phyloP scores from a whole-genome alignment of 768 basidiomycete species.

The Boletus tomentosulus region DNA sequence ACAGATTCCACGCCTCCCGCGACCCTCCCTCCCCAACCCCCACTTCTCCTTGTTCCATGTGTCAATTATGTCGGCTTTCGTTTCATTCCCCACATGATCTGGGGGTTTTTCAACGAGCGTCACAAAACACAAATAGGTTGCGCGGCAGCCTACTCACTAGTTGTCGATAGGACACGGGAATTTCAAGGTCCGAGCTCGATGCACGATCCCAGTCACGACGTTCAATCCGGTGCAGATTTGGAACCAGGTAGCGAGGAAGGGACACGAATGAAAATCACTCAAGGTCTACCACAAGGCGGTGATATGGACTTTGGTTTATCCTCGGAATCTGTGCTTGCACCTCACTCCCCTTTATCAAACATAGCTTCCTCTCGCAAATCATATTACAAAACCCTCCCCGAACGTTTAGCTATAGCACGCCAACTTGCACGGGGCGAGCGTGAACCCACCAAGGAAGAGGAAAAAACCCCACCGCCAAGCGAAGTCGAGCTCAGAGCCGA shows the following conservation, averaged over 20 bases:
- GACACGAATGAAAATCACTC: background rate
- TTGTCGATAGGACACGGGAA: slow-evolving; percentile 59
- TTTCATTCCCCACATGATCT: slow-evolving; percentile 85
- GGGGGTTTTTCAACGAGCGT: slow-evolving; percentile 89
- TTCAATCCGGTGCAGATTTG: slow-evolving; percentile 12
- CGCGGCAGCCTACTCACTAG: slow-evolving; percentile 73
- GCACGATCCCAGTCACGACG: slow-evolving; percentile 14
- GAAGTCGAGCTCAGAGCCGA: slow-evolving; percentile 88
- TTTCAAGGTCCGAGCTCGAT: slow-evolving; percentile 38
- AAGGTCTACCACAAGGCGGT: slow-evolving; percentile 24
- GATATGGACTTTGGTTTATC: slow-evolving; percentile 75
- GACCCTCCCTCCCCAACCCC: slow-evolving; percentile 67
- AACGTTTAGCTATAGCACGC: slow-evolving; percentile 66
- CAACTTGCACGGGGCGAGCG: slow-evolving; percentile 69
- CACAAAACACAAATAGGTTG: slow-evolving; percentile 75
- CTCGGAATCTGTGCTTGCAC: slow-evolving; percentile 66
- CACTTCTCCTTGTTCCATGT: slow-evolving; percentile 74
- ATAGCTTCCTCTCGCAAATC: slow-evolving; percentile 66
- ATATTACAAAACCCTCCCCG: slow-evolving; percentile 71
- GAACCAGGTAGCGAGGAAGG: slow-evolving; percentile 9
- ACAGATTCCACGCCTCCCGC: slow-evolving; percentile 47
- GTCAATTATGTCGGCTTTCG: slow-evolving; percentile 74
- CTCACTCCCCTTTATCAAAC: slow-evolving; percentile 53
- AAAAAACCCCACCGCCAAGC: slow-evolving; percentile 70
- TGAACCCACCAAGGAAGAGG: slow-evolving; percentile 85